Conservation (phyloP, 371 early-diverging fungal species). For the Mortierella sp. region DNA sequence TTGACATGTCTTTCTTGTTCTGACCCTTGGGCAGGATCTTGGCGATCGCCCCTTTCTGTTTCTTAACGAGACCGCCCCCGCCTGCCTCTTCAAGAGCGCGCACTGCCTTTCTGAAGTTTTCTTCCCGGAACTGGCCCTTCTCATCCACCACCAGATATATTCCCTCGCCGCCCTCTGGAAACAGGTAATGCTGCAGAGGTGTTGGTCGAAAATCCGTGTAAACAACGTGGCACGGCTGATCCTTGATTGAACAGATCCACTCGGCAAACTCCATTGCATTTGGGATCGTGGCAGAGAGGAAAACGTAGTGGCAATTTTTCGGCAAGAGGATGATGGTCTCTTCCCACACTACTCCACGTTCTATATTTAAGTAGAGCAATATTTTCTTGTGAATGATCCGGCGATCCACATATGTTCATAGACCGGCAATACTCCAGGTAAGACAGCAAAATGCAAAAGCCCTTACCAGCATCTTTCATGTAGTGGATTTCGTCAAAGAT, state of each 20-base stretch:
- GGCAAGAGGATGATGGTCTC: conserved; percentile 98
- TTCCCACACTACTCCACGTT: conserved; percentile 99
- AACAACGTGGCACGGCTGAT: conserved; percentile 98
- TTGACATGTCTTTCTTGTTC: too few species aligned
- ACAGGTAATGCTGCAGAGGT: conserved; percentile 97
- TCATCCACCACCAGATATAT: conserved; percentile 96
- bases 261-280: conserved; percentile 99
- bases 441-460: background rate
- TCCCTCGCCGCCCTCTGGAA: conserved; percentile 90
- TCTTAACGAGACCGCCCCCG: background rate
- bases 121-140: conserved; percentile 91
- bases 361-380: conserved; percentile 41
- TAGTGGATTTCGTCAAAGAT: conserved; percentile 99
- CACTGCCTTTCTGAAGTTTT: conserved; percentile 92
- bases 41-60: background rate
- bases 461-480: conserved; percentile 88
- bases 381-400: too few species aligned
- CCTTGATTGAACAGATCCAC: conserved; percentile 98
- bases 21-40: background rate
- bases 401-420: too few species aligned
- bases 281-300: conserved; percentile 99
- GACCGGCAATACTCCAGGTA: background rate
- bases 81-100: conserved; percentile 58
- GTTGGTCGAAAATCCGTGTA: conserved; percentile 99
- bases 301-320: conserved; percentile 92